Conservation (phyloP, 2,329 filamentous ascomycete genomes). For the Stachybotrys chartarum region DNA sequence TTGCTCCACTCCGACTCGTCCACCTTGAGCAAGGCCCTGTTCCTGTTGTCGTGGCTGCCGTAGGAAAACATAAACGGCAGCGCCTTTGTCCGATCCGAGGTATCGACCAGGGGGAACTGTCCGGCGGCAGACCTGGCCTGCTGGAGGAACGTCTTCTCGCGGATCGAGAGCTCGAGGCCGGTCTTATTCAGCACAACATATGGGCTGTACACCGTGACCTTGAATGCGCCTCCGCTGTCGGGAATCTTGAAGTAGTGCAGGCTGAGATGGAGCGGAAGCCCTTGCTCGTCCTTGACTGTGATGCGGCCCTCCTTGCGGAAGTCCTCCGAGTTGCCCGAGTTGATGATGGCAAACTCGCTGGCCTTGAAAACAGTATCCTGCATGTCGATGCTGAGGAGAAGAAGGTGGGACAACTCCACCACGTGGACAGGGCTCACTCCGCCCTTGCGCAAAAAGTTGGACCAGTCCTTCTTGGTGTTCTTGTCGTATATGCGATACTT, state of each 20-base stretch:
- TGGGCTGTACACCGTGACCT: constrained; percentile 88
- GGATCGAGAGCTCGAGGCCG: constrained; percentile 78
- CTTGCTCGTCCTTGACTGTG: constrained; percentile 77
- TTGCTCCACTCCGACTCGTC: constrained; percentile 94
- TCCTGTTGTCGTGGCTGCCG: constrained; percentile 79
- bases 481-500: constrained; percentile 99
- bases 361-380: constrained; percentile 92
- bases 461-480: constrained; percentile 98
- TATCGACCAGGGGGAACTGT: constrained; percentile 54
- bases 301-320: constrained; percentile 78
- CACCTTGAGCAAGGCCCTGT: constrained; percentile 80
- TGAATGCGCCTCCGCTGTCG: constrained; percentile 91
- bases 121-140: constrained; percentile 77
- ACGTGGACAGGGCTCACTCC: constrained; percentile 96
- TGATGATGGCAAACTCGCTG: constrained; percentile 97
- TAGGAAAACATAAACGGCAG: constrained; percentile 96
- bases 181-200: constrained; percentile 96
- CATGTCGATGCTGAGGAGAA: constrained; percentile 91
- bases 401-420: constrained; percentile 87
- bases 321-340: constrained; percentile 78
- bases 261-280: constrained; percentile 70
- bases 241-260: constrained; percentile 89
- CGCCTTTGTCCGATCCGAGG: constrained; percentile 58
- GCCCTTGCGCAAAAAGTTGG: constrained; percentile 93
- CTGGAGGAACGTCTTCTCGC: constrained; percentile 83